Evolutionary conservation across 2,329 filamentous ascomycete genomes (phyloP).

Genomic region (Phaeosphaeriaceae sp.): DNA sequence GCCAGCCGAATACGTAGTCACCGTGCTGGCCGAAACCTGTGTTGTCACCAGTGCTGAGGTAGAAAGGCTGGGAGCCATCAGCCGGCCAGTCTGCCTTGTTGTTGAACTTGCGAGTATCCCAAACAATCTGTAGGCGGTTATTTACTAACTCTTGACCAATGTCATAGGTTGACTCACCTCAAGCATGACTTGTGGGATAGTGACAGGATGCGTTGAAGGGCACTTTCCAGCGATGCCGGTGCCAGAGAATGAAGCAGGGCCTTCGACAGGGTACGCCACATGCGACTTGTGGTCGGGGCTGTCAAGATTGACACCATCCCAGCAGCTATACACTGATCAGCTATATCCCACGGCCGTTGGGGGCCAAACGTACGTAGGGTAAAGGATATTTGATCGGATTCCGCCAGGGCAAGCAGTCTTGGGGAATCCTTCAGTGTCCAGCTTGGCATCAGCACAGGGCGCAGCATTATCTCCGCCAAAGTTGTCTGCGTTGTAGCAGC

Average conservation of each 20-base stretch:
- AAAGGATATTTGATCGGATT: slow-evolving; percentile 32
- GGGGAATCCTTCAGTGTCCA: slow-evolving; percentile 23
- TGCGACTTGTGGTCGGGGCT: slow-evolving; percentile 63
- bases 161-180: slow-evolving; percentile 34
- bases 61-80: slow-evolving; percentile 36
- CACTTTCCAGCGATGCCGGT: slow-evolving; percentile 44
- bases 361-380: slow-evolving; percentile 20
- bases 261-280: slow-evolving; percentile 51
- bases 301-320: slow-evolving; percentile 58
- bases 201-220: slow-evolving; percentile 52
- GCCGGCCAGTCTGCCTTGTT: slow-evolving; percentile 41
- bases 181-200: slow-evolving; percentile 55
- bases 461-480: slow-evolving; percentile 52
- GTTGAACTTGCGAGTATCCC: slow-evolving; percentile 51
- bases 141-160: not conserved
- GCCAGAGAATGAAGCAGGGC: slow-evolving; percentile 24
- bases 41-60: slow-evolving; percentile 31
- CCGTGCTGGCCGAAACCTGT: slow-evolving; percentile 34
- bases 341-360: not conserved
- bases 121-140: slow-evolving; percentile 34
- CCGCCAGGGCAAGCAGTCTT: slow-evolving; percentile 24
- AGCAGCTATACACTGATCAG: slow-evolving; percentile 47
- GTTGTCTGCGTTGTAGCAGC: slow-evolving; percentile 56
- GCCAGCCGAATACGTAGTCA: slow-evolving; percentile 43
- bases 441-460: slow-evolving; percentile 32